Evolutionary conservation across 768 basidiomycete species (phyloP).

Genomic region (Boletus rubescentipes): DNA sequence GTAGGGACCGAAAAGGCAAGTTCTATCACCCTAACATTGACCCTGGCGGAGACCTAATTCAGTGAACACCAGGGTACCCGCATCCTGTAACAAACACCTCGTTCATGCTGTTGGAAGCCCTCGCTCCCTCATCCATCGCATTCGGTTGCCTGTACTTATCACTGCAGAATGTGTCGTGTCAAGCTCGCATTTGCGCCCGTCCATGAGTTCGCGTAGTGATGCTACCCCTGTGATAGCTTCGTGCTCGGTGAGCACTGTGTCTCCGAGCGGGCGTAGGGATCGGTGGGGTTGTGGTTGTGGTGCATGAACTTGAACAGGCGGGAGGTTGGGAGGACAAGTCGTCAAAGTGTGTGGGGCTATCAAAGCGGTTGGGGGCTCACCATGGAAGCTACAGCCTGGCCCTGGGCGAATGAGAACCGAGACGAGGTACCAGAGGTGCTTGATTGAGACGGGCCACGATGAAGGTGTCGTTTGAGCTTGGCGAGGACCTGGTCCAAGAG

Average conservation of each 20-base stretch:
- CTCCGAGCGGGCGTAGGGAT: constrained; percentile 70
- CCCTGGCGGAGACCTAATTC: no score
- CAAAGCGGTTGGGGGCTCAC: constrained; percentile 47
- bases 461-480: constrained; percentile 97
- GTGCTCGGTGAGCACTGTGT: constrained; percentile 78
- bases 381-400: constrained; percentile 52
- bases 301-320: constrained; percentile 64
- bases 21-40: no score
- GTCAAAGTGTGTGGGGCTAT: background rate
- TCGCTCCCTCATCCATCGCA: no score
- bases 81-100: no score
- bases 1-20: no score
- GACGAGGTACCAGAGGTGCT: constrained; percentile 23
- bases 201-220: constrained; percentile 68
- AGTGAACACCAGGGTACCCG: no score
- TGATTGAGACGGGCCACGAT: constrained; percentile 51
- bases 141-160: no score
- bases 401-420: constrained; percentile 44
- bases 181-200: constrained; percentile 56
- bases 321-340: constrained; percentile 58
- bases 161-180: no score
- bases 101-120: no score
- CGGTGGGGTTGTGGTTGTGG: constrained; percentile 28
- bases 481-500: constrained; percentile 74
- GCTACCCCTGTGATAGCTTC: constrained; percentile 80